Evolutionary conservation across 108 stramenopile species (phyloP).

Genomic region (Heterococcus sp.): DNA sequence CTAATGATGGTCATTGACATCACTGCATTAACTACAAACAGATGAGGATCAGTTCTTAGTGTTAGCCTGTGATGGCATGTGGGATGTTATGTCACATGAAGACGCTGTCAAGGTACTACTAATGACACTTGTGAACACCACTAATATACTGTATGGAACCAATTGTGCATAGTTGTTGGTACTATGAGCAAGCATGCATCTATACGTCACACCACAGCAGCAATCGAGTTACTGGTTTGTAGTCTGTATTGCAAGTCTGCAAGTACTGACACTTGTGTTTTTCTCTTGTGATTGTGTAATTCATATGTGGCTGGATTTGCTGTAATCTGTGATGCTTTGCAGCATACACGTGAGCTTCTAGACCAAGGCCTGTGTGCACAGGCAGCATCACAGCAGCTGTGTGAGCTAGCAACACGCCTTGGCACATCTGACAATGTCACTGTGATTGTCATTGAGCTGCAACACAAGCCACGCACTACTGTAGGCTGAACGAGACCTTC

Average conservation of each 20-base stretch:
- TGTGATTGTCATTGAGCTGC: slow-evolving; percentile 29
- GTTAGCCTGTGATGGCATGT: slow-evolving; percentile 54
- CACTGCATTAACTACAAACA: not conserved
- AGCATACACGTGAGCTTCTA: not conserved
- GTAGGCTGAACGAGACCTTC: too few species aligned
- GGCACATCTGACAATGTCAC: slow-evolving; percentile 57
- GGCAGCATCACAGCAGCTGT: slow-evolving; percentile 37
- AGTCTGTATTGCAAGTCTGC: too few species aligned
- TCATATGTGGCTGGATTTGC: too few species aligned
- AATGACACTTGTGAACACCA: too few species aligned
- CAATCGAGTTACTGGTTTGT: too few species aligned
- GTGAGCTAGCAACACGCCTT: slow-evolving; percentile 49
- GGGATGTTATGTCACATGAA: slow-evolving; percentile 51
- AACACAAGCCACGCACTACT: slow-evolving; percentile 15
- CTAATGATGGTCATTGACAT: too few species aligned
- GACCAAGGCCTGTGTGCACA: slow-evolving; percentile 11
- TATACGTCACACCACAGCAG: too few species aligned
- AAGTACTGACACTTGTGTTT: too few species aligned
- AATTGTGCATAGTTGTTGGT: too few species aligned
- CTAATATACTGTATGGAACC: too few species aligned
- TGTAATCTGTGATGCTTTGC: not conserved
- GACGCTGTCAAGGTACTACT: slow-evolving; percentile 40
- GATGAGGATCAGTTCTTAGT: slow-evolving; percentile 40
- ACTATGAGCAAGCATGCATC: too few species aligned
- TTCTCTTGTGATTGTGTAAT: too few species aligned